Base-by-base conservation (phyloP, 2,329 filamentous ascomycete species). In the Aspergillus felis region DNA sequence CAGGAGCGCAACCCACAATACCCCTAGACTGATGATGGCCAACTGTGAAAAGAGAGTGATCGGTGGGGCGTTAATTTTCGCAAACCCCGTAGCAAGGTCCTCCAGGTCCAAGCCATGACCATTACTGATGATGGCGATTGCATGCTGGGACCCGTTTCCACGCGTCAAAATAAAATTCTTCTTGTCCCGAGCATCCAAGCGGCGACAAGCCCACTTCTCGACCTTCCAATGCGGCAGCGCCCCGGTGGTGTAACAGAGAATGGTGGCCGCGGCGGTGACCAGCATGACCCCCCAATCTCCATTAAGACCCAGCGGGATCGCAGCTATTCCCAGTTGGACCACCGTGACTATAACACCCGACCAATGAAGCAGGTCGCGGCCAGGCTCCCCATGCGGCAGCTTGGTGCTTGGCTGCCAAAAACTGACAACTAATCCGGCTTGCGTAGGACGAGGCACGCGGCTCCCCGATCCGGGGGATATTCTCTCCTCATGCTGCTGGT, bases 151-250 rank as follows among this genome's bases (percentile, higher is more conserved):
- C 4, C 77, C 78, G 58, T 78, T 79, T 1, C 79, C 77, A 1
- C 66, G 57, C 0, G 76, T 79, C 9, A 80, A 56, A 2, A 71
- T 56, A n/a, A 71, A 61, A 1, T 64, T 72, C 51, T 73, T 69
- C 17, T 64, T 61, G 10, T 50, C 35, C 20, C 53, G 47, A 6
- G 41, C n/a, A n/a, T 63, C 60, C 5, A 65, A 57, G 2, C 56
- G 59, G 17, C 74, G 69, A 61, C 73, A 77, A 0, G 74, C 68
- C 71, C 74, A 78, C 60, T 80, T 81, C 63, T 81, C 79, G 9
- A 59, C 61, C 22, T 60, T 64, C 78, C 78, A 81, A 60, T 81
- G 78, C 4, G 70, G 66, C 4, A 81, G 62, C 2, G 66, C 58
- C 0, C 76, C 76, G 0, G 70, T 71, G 1, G 64, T 53, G 7